Conservation (phyloP, 164 flowering plant genomes). For the Stephania cephalantha region DNA sequence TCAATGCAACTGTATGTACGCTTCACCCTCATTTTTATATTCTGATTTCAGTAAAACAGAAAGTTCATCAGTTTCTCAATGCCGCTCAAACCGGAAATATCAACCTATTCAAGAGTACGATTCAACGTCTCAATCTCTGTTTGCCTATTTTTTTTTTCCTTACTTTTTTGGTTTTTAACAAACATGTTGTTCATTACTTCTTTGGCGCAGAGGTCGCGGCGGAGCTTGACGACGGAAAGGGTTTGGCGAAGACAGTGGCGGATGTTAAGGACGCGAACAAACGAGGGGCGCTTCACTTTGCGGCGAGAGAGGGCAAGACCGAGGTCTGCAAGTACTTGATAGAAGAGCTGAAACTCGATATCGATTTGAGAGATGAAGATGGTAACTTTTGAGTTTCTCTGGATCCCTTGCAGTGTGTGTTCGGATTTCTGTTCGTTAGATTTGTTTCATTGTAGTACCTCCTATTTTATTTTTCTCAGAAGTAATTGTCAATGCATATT, state of each 20-base stretch:
- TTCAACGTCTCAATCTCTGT: not conserved
- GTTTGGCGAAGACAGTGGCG: constrained; percentile 52
- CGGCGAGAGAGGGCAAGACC: constrained; percentile 82
- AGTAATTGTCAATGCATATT: not conserved
- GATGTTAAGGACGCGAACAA: constrained; percentile 87
- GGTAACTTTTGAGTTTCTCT: constrained; percentile 31
- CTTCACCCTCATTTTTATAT: not conserved
- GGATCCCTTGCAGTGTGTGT: too few species aligned
- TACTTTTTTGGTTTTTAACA: too few species aligned
- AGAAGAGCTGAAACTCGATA: constrained; percentile 73
- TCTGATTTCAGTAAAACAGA: constrained; percentile 52
- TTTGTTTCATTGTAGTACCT: not conserved
- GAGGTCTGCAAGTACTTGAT: constrained; percentile 87
- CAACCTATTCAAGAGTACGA: constrained; percentile 75
- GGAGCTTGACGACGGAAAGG: constrained; percentile 73
- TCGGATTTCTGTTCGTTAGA: too few species aligned
- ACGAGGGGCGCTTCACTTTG: constrained; percentile 93
- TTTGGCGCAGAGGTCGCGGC: constrained; percentile 41
- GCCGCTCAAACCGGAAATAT: constrained; percentile 79
- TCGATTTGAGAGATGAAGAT: constrained; percentile 72
- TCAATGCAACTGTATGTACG: not conserved
- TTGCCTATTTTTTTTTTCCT: not conserved
- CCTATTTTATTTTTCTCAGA: not conserved
- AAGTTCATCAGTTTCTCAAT: constrained; percentile 72
- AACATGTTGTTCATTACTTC: not conserved